These are phyloP conservation scores for Colletotrichum orbiculare DNA, from an alignment of 2,329 filamentous ascomycete genomes.

Conservation along the genomic window DNA sequence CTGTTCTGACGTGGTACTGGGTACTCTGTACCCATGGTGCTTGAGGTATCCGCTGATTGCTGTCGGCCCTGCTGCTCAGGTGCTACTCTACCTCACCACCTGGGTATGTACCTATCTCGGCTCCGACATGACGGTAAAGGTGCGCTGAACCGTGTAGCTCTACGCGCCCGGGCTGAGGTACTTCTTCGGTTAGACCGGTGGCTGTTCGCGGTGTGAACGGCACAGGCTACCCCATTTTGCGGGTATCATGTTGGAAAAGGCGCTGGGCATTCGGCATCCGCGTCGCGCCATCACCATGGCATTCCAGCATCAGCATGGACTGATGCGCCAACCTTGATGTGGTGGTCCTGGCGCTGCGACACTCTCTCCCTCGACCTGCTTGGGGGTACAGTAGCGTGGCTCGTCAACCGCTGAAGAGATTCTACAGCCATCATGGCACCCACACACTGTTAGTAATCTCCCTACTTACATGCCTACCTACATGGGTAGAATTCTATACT, in stretches of 20 bases:
- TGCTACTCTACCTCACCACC: too few relatives aligned
- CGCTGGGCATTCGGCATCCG: background rate
- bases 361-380: background rate
- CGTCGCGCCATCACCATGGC: conserved; percentile 22
- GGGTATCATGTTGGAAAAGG: background rate
- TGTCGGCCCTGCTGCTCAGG: too few relatives aligned
- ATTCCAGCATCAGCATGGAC: background rate
- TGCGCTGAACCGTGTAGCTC: background rate
- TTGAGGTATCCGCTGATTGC: too few relatives aligned
- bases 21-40: too few relatives aligned
- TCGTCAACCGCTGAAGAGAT: conserved; percentile 16
- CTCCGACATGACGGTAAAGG: background rate
- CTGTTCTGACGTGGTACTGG: too few relatives aligned
- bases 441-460: too few relatives aligned
- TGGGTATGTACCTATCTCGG: too few relatives aligned
- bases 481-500: too few relatives aligned
- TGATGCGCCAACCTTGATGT: too few relatives aligned
- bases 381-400: background rate
- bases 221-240: conserved; percentile 17
- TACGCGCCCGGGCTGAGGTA: conserved; percentile 1
- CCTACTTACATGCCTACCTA: too few relatives aligned
- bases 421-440: background rate
- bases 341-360: conserved; percentile 21
- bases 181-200: conserved; percentile 27
- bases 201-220: background rate